Evolutionary conservation across 352 stramenopile genomes (phyloP), one percentile per base, ranked within the genome.

Genomic region (Pythium rhizo-oryzae): DNA sequence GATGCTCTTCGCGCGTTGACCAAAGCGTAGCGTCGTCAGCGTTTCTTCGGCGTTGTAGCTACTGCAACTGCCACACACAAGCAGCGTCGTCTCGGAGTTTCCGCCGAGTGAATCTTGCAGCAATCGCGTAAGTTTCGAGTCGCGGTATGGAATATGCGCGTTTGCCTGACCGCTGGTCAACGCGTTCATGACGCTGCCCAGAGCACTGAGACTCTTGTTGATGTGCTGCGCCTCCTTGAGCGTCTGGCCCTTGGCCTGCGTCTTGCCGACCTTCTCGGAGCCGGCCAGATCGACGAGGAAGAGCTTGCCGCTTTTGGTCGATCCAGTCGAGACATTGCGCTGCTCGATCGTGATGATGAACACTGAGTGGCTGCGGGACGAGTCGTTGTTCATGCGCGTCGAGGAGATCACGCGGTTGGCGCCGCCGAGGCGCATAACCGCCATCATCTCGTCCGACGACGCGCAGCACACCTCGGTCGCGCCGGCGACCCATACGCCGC

Each of bases 321-420:
- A 85, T 8, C 80, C 79, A 8, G 82, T 91, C n/a, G 72, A 49
- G 3, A 79, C 77, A 39, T 91, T 85, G 30, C 76, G 72, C 62
- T 94, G 94, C 76, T 99, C 96, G 55, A 99, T 89, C 16, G 97
- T 97, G 71, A 99, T 97, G 66, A 93, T 98, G 61, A 99, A 99
- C 23, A 99, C 94, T 18, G 90, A 97, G 81, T 99, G 97, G 55
- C 85, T 97, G 25, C 95, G 84, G 60, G 79, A 96, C 58, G 87
- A 97, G 59, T 96, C 87, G 39, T 82, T 87, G 76, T 98, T 98
- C 77, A 97, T 92, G 49, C 92, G 81, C n/a, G 94, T 98, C 28
- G 82, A 90, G 19, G 84, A 83, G 63, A 94, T 87, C 6, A 90
- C 78, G 51, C 84, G 80, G 77, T 99, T 99, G 54, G 96, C 96